Conservation (phyloP, 257 asterid genomes). For the Lycium ferocissimum region DNA sequence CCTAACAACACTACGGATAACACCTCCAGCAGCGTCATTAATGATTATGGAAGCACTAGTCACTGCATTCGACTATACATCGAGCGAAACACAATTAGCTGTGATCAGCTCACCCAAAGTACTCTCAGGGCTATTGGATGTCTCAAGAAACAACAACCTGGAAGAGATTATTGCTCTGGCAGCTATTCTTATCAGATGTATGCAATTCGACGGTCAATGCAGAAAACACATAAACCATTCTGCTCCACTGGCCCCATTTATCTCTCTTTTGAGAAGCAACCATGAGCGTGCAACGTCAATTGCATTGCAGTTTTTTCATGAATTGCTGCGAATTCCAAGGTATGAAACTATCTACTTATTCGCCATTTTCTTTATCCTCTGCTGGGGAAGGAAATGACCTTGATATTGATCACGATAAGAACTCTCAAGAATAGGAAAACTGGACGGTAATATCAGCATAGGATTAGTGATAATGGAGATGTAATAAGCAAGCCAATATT, state of each 20-base stretch:
- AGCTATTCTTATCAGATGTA: conserved; percentile 72
- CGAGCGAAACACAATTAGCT: conserved; percentile 69
- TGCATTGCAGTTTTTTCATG: conserved; percentile 77
- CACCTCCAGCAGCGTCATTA: conserved; percentile 87
- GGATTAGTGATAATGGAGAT: not conserved
- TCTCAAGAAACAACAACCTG: conserved; percentile 63
- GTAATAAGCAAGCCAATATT: not conserved
- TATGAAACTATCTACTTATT: conserved; percentile 26
- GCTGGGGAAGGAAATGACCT: not conserved
- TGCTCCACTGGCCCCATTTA: conserved; percentile 55
- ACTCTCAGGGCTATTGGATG: conserved; percentile 70
- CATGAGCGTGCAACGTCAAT: conserved; percentile 60
- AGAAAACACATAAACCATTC: conserved; percentile 61
- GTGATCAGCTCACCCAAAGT: conserved; percentile 76
- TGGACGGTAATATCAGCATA: not conserved
- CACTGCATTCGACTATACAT: conserved; percentile 69
- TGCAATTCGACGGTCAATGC: conserved; percentile 76
- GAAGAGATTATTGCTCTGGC: conserved; percentile 82
- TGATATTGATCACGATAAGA: not conserved
- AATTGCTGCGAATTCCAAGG: conserved; percentile 80
- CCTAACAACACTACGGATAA: conserved; percentile 47
- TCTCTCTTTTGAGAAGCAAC: conserved; percentile 75
- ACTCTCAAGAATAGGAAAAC: not conserved
- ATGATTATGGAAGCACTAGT: conserved; percentile 82
- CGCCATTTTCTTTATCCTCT: not conserved